Evolutionary conservation across 208 protist genomes (phyloP).

Genomic region (Tritrichomonas foetus): DNA sequence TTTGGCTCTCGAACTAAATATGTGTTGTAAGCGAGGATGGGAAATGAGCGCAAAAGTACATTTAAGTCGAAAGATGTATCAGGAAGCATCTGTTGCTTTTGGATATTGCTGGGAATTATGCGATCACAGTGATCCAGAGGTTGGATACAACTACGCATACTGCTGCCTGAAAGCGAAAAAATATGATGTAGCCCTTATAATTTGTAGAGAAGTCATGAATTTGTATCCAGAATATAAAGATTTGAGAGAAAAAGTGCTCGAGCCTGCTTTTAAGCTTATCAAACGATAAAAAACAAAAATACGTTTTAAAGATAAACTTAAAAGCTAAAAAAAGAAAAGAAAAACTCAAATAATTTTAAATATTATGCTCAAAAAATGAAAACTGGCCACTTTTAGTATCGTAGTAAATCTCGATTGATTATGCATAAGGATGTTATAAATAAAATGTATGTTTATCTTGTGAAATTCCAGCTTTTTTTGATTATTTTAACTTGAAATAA

Average conservation of each 20-base stretch:
- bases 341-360: not conserved
- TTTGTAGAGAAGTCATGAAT: not conserved
- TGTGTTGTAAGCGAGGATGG: not conserved
- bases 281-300: too few species aligned
- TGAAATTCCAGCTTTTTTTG: too few species aligned
- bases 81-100: not conserved
- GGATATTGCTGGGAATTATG: not conserved
- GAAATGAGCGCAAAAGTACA: not conserved
- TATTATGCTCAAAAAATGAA: not conserved
- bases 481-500: too few species aligned
- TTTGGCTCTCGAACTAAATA: not conserved
- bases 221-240: not conserved
- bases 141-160: not conserved
- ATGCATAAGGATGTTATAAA: too few species aligned
- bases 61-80: not conserved
- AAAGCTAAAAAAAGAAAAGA: not conserved
- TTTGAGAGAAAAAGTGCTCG: not conserved
- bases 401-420: too few species aligned
- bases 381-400: too few species aligned
- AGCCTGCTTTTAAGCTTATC: not conserved
- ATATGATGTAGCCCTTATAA: not conserved
- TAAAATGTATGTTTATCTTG: too few species aligned
- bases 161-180: not conserved
- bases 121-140: not conserved
- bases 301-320: too few species aligned